Evolutionary conservation across 805 yeast genomes (phyloP).

Genomic region (Myxozyma monticola): DNA sequence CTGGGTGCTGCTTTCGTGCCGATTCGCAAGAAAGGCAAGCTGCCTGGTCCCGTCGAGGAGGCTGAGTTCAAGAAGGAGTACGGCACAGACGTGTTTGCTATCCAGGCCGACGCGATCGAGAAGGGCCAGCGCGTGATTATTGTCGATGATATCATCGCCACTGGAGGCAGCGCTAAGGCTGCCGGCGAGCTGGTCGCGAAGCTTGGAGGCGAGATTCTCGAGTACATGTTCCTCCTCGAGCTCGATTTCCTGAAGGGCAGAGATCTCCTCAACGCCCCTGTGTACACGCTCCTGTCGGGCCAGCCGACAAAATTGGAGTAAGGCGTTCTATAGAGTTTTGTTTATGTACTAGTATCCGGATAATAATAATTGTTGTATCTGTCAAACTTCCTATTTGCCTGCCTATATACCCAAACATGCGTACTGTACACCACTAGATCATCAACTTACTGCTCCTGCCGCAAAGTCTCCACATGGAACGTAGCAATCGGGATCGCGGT

Average conservation of each 20-base stretch:
- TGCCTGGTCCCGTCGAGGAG: slow-evolving; percentile 77
- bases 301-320: slow-evolving; percentile 27
- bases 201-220: slow-evolving; percentile 70
- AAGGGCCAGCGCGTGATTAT: slow-evolving; percentile 78
- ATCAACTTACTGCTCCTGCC: slow-evolving; percentile 15
- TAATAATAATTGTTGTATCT: neutral
- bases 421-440: too few species aligned
- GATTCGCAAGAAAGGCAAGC: slow-evolving; percentile 90
- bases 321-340: neutral
- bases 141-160: slow-evolving; percentile 96
- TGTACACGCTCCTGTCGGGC: slow-evolving; percentile 72
- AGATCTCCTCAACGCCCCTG: slow-evolving; percentile 78
- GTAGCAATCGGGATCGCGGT: slow-evolving; percentile 64
- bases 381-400: neutral
- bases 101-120: slow-evolving; percentile 80
- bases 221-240: slow-evolving; percentile 89
- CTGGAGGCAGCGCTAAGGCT: slow-evolving; percentile 91
- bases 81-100: slow-evolving; percentile 84
- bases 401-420: too few species aligned
- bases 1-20: slow-evolving; percentile 91
- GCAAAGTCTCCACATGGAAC: slow-evolving; percentile 63
- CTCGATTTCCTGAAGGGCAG: slow-evolving; percentile 93
- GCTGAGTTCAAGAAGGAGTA: slow-evolving; percentile 88
- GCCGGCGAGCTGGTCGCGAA: slow-evolving; percentile 80
- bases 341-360: neutral